These are phyloP conservation scores for Lachancea sp. DNA, from an alignment of 805 yeast genomes.

Conservation along the genomic window DNA sequence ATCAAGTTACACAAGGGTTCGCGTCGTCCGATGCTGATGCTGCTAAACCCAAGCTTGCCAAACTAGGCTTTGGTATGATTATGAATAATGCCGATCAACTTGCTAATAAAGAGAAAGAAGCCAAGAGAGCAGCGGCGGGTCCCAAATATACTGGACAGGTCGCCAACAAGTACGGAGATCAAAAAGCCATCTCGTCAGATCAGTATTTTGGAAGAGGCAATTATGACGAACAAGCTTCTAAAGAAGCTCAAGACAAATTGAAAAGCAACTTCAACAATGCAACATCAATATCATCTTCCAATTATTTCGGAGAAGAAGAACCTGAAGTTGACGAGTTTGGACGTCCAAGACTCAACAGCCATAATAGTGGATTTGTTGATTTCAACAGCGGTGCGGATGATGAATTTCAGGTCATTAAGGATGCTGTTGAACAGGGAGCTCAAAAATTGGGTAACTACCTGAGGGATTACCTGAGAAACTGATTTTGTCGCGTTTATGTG, in stretches of 20 bases:
- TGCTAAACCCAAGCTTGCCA: constrained; percentile 67
- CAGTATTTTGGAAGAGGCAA: constrained; percentile 86
- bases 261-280: constrained; percentile 74
- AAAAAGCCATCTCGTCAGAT: constrained; percentile 94
- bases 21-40: constrained; percentile 33
- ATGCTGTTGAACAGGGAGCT: constrained; percentile 91
- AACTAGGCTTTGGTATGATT: constrained; percentile 86
- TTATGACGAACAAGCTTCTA: constrained; percentile 68
- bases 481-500: background rate
- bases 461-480: constrained; percentile 70
- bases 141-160: constrained; percentile 70
- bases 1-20: constrained; percentile 16
- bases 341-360: constrained; percentile 22
- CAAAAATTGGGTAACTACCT: constrained; percentile 76
- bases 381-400: constrained; percentile 76
- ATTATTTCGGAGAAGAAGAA: constrained; percentile 77
- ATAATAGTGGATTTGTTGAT: constrained; percentile 42
- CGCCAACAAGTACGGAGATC: constrained; percentile 71
- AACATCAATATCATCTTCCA: constrained; percentile 81
- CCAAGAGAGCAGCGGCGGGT: constrained; percentile 41
- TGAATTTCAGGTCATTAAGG: constrained; percentile 82
- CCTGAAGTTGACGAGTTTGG: constrained; percentile 31
- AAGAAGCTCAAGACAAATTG: constrained; percentile 76
- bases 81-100: constrained; percentile 49
- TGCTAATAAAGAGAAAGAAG: constrained; percentile 35